phyloP scores from a whole-genome alignment of 805 yeast species.

The Vanderwaltozyma verrucispora region DNA sequence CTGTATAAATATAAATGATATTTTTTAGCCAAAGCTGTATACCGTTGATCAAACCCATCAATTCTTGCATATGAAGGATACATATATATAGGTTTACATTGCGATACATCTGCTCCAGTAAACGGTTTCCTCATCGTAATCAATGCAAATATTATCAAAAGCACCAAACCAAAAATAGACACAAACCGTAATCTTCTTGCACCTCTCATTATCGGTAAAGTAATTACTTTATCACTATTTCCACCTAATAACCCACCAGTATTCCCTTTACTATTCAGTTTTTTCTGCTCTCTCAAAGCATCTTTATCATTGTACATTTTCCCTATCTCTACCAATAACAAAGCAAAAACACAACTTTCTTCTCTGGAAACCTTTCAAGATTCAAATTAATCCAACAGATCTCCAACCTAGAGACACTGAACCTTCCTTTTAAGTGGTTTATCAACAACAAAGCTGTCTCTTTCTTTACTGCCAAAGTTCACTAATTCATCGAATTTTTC shows the following conservation, averaged over 20 bases:
- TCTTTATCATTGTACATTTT: no score
- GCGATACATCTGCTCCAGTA: slow-evolving; percentile 38
- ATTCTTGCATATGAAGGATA: slow-evolving; percentile 74
- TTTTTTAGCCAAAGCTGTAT: slow-evolving; percentile 48
- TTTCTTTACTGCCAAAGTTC: no score
- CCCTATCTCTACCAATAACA: no score
- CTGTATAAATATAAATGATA: slow-evolving; percentile 80
- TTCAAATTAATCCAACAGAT: no score
- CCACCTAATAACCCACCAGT: neutral
- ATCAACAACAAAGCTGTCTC: no score
- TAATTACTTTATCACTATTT: neutral
- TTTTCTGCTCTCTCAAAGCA: no score
- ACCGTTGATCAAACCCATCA: slow-evolving; percentile 61
- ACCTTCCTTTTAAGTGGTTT: no score
- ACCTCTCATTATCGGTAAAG: neutral
- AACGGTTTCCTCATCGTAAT: slow-evolving; percentile 8
- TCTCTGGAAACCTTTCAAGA: no score
- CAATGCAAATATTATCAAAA: neutral
- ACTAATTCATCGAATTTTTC: no score
- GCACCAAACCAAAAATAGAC: neutral
- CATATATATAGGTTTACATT: slow-evolving; percentile 68
- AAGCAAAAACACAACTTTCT: no score
- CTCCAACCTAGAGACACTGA: no score
- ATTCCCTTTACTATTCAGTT: no score
- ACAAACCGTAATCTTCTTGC: neutral